A percentile compares a stretch with the other conserved stretches of the same genome.
These are phyloP conservation scores for Lichtheimia ornata DNA, from an alignment of 371 early-diverging fungal genomes.

Conservation along the genomic window DNA sequence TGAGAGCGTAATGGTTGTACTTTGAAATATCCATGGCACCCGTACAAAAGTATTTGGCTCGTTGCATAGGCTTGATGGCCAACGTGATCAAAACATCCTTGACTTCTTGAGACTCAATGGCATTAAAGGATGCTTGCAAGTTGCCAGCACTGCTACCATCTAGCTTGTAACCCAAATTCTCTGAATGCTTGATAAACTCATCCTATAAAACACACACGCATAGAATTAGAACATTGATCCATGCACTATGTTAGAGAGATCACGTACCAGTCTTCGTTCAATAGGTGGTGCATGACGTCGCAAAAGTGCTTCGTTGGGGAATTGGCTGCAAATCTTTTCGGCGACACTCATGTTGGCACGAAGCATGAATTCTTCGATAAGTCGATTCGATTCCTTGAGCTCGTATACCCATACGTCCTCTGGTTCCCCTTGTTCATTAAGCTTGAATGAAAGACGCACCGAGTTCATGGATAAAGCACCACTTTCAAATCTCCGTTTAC, in stretches of 20 bases:
- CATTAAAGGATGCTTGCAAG: slow-evolving; percentile 71
- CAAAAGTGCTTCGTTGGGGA: slow-evolving; percentile 91
- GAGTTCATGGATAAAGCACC: slow-evolving; percentile 87
- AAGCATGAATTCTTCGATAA: slow-evolving; percentile 99
- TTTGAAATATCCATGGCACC: slow-evolving; percentile 66
- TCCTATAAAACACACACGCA: slow-evolving; percentile 21
- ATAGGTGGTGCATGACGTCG: slow-evolving; percentile 84
- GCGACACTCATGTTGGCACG: slow-evolving; percentile 98
- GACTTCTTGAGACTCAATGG: slow-evolving; percentile 55
- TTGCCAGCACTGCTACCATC: slow-evolving; percentile 56
- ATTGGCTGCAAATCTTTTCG: slow-evolving; percentile 78
- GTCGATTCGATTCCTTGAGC: slow-evolving; percentile 89
- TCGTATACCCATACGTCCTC: slow-evolving; percentile 71
- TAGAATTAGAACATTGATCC: too few relatives aligned
- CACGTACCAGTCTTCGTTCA: slow-evolving; percentile 58
- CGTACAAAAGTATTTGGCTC: slow-evolving; percentile 93
- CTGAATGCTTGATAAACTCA: slow-evolving; percentile 60
- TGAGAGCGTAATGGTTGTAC: slow-evolving; percentile 86
- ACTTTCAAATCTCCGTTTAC: slow-evolving; percentile 76
- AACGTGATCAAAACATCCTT: slow-evolving; percentile 64
- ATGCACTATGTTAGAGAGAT: neutral
- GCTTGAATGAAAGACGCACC: slow-evolving; percentile 74
- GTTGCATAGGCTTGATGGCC: slow-evolving; percentile 88
- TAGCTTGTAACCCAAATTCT: slow-evolving; percentile 51
- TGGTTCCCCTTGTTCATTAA: slow-evolving; percentile 77